phyloP scores from a whole-genome alignment of 352 stramenopile species.

The Thalassiosira mediterranea region DNA sequence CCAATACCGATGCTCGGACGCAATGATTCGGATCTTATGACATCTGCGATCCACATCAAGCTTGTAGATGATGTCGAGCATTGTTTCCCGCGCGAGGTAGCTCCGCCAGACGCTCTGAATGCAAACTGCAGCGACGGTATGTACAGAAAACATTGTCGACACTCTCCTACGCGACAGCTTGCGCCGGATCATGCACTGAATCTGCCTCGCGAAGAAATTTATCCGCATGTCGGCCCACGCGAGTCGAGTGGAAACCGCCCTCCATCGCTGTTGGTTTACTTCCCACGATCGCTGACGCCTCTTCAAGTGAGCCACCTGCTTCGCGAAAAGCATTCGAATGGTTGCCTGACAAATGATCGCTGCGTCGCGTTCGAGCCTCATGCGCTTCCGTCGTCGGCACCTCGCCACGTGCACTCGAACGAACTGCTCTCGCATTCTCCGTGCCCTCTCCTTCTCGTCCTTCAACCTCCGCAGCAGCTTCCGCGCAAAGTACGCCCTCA shows the following conservation, averaged over 20 bases:
- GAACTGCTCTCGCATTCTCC: slow-evolving; percentile 4
- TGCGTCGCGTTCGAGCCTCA: slow-evolving; percentile 30
- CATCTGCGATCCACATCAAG: slow-evolving; percentile 10
- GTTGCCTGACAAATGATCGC: slow-evolving; percentile 34
- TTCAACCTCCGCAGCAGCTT: slow-evolving; percentile 13
- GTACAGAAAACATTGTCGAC: background rate
- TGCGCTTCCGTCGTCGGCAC: slow-evolving; percentile 28
- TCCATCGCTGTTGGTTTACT: slow-evolving; percentile 39
- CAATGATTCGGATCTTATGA: slow-evolving; percentile 44
- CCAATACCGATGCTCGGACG: slow-evolving; percentile 41
- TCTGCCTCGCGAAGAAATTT: slow-evolving; percentile 40
- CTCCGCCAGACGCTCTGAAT: slow-evolving; percentile 43
- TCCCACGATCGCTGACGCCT: slow-evolving; percentile 35
- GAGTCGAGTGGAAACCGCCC: slow-evolving; percentile 25
- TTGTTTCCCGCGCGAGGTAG: slow-evolving; percentile 18
- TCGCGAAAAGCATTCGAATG: slow-evolving; percentile 43
- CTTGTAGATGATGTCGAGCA: slow-evolving; percentile 19
- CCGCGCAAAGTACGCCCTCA: slow-evolving; percentile 25
- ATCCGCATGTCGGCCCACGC: slow-evolving; percentile 31
- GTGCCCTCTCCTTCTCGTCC: slow-evolving; percentile 20
- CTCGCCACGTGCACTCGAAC: slow-evolving; percentile 32
- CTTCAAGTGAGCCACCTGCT: slow-evolving; percentile 10
- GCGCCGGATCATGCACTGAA: slow-evolving; percentile 42
- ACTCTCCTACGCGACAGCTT: slow-evolving; percentile 25
- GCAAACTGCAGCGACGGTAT: slow-evolving; percentile 20